Conservation (phyloP, 208 protist species). For the Trypanosoma avium region DNA sequence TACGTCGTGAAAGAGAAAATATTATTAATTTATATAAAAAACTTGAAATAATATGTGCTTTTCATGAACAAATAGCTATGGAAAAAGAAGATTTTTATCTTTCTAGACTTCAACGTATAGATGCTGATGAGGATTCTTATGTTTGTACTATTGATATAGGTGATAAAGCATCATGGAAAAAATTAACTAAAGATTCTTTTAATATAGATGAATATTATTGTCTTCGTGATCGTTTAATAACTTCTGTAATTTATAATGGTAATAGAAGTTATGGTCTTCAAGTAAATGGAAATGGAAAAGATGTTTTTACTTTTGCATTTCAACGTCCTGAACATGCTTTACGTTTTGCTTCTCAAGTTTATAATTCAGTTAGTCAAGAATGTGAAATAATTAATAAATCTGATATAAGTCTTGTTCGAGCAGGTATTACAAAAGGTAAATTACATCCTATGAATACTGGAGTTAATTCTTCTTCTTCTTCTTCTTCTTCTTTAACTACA, state of each 20-base stretch:
- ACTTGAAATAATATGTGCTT: constrained; percentile 34
- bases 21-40: constrained; percentile 47
- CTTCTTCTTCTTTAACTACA: background rate
- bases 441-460: constrained; percentile 3
- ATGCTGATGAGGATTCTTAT: constrained; percentile 61
- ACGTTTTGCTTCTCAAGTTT: constrained; percentile 70
- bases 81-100: constrained; percentile 69
- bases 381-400: constrained; percentile 22
- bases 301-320: constrained; percentile 86
- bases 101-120: constrained; percentile 44
- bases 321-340: constrained; percentile 75
- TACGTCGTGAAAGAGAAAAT: constrained; percentile 56
- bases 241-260: constrained; percentile 49
- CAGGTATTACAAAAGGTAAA: constrained; percentile 39
- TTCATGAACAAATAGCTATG: constrained; percentile 68
- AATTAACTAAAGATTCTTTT: constrained; percentile 36
- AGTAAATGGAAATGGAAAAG: constrained; percentile 78
- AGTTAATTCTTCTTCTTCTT: background rate
- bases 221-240: constrained; percentile 45
- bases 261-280: constrained; percentile 71
- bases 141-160: constrained; percentile 80
- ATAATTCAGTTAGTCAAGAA: constrained; percentile 61
- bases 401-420: constrained; percentile 68
- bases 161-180: constrained; percentile 59
- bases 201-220: constrained; percentile 45